Evolutionary conservation across 306 rosid species (phyloP).

Genomic region (Pterocarpus santalinus): DNA sequence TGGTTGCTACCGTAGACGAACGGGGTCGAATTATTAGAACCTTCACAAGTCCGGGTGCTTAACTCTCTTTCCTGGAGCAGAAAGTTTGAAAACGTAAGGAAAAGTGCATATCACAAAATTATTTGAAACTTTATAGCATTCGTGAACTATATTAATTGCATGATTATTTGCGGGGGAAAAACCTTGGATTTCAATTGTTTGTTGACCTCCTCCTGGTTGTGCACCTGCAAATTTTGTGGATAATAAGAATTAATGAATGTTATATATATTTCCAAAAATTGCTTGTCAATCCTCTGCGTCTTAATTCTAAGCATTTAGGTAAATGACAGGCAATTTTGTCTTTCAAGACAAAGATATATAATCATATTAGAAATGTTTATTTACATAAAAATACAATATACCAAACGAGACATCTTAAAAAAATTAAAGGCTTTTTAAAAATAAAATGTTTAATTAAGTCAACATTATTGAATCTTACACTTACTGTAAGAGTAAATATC

Average conservation of each 20-base stretch:
- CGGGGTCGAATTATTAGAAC: neutral
- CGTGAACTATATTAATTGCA: neutral
- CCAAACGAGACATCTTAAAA: too few species aligned
- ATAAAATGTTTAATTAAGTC: too few species aligned
- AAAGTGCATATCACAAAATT: neutral
- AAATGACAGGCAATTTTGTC: too few species aligned
- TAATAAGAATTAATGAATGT: neutral
- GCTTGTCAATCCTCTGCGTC: too few species aligned
- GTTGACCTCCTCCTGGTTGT: conserved; percentile 56
- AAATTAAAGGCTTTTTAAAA: too few species aligned
- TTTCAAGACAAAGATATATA: too few species aligned
- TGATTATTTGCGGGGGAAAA: neutral
- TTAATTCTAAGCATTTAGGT: too few species aligned
- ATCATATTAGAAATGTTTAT: too few species aligned
- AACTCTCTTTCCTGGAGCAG: conserved; percentile 25
- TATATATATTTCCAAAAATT: too few species aligned
- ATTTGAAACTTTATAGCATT: neutral
- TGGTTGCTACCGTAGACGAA: neutral
- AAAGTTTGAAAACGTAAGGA: neutral
- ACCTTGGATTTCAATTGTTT: conserved; percentile 72
- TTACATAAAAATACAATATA: too few species aligned
- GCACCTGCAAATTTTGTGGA: conserved; percentile 52
- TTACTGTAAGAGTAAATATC: too few species aligned
- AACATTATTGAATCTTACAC: too few species aligned
- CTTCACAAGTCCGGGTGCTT: conserved; percentile 27